Base-by-base conservation (phyloP, 1,284 basidiomycete genomes). In the Salmacisia buchloeana region DNA sequence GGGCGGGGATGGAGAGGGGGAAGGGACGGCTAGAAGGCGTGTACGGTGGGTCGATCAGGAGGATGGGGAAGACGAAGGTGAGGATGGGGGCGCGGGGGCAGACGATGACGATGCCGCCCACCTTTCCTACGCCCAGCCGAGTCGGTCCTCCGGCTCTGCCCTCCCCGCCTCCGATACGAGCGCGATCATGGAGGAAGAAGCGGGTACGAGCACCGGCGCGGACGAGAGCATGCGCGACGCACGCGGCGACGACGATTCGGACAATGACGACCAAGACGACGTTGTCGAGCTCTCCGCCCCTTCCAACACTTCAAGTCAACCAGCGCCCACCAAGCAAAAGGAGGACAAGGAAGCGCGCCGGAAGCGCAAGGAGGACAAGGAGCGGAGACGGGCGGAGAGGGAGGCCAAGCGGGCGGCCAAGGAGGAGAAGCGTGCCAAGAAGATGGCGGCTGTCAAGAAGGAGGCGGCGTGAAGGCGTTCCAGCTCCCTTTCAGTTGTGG, bases 41-140 rank as follows among this genome's bases (percentile, higher is more conserved):
- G 49, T 54, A 3, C 49, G 29, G 7, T 54, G 49, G 49, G 23
- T 15, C 21, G 49, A 54, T 54, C 13, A 54, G 49, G 49, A 54
- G 25, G 49, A 54, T n/a, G n/a, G n/a, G n/a, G n/a, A n/a, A n/a
- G n/a, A n/a, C n/a, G n/a, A n/a, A n/a, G n/a, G n/a, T n/a, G n/a
- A n/a, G n/a, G n/a, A n/a, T n/a, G n/a, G n/a, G n/a, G n/a, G n/a
- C n/a, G n/a, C n/a, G n/a, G n/a, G n/a, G n/a, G n/a, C n/a, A n/a
- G n/a, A n/a, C n/a, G n/a, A n/a, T n/a, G n/a, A n/a, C n/a, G n/a
- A n/a, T n/a, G n/a, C n/a, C n/a, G n/a, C n/a, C n/a, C n/a, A n/a
- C n/a, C n/a, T n/a, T n/a, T n/a, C n/a, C n/a, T n/a, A n/a, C n/a
- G n/a, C n/a, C n/a, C n/a, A n/a, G n/a, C n/a, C n/a, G n/a, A n/a